Conservation (phyloP, 1,284 basidiomycete genomes). For the Melampsora larici-populina region DNA sequence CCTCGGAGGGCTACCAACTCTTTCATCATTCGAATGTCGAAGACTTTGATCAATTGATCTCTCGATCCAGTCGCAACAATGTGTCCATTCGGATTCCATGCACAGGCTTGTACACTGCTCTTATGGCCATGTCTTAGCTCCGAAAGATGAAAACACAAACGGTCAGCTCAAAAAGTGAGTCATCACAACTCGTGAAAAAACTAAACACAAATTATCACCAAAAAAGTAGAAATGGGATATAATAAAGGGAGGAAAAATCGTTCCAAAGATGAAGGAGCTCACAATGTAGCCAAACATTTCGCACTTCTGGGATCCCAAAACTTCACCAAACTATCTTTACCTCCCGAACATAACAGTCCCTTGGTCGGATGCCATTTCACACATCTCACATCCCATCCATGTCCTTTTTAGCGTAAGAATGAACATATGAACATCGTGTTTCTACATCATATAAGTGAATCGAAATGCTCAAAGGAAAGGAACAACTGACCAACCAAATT, state of each 20-base stretch:
- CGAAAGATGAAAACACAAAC: not conserved
- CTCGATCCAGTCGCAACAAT: conserved; percentile 88
- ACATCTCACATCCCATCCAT: conserved; percentile 98
- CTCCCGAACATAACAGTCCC: conserved; percentile 85
- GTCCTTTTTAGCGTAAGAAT: conserved; percentile 59
- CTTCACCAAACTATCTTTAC: conserved; percentile 96
- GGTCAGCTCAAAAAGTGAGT: no score
- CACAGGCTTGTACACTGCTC: conserved; percentile 87
- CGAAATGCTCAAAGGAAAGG: not conserved
- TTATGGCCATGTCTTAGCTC: conserved; percentile 81
- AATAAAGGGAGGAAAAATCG: no score
- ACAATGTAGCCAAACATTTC: conserved; percentile 81
- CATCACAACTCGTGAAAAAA: no score
- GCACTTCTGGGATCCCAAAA: conserved; percentile 97
- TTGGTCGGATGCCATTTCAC: conserved; percentile 98
- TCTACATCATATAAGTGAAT: not conserved
- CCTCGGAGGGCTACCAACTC: conserved; percentile 86
- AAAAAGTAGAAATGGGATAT: not conserved
- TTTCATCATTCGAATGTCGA: conserved; percentile 96
- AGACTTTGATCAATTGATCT: conserved; percentile 91
- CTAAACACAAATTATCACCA: conserved; percentile 29
- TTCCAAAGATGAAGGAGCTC: conserved; percentile 51
- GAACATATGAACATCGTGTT: not conserved
- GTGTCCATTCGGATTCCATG: conserved; percentile 90
- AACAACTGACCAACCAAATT: conserved; percentile 68